Evolutionary conservation across 2,329 filamentous ascomycete species (phyloP), one percentile per base, ranked within the genome.

Genomic region (Trichophaea hybrida): DNA sequence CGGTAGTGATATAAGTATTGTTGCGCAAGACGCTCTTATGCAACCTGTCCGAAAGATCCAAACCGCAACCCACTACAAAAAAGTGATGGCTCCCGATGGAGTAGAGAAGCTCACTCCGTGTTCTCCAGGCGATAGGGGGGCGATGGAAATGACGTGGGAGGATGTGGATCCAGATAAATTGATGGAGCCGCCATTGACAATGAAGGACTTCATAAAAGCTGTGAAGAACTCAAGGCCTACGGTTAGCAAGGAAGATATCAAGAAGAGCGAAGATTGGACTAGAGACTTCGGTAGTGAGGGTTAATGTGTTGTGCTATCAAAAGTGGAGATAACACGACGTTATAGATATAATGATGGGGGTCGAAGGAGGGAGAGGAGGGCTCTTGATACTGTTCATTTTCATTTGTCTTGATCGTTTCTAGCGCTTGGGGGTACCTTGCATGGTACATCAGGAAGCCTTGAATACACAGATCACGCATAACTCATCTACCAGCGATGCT

Each of bases 1-100:
- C 0, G 93, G 93, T 38, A 94, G 86, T 64, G 93, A 98, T 80
- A 97, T 98, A 68, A 82, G 80, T 69, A 97, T 97, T 70, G 89
- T 88, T 2, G 93, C 97, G 17, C 93, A 98, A 72, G 87, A 94
- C 71, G 93, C 93, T 0, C 76, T 98, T 43, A 98, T 98, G 93
- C 89, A 96, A 70, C 94, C 93, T 1, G 87, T 98, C 63, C 80
- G 93, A 63, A 94, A 96, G 74, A 97, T 98, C 67, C 85, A 97
- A 72, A 94, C 90, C 64, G 91, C 93, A 15, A 98, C 93, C 57
- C 93, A 98, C 75, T 98, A 97, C 75, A 96, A 96, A 73, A 84
- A 86, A 76, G 91, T 91, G 86, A 82, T 94, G 35, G 79, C 78
- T 67, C 78, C 83, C 59, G 85, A 94, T 31, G 80, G 77, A 38